Percentiles rank a stretch among this genome's conserved stretches.
Evolutionary conservation across 176 grass and related monocot species (phyloP).

Genomic region (Metroxylon sagu): DNA sequence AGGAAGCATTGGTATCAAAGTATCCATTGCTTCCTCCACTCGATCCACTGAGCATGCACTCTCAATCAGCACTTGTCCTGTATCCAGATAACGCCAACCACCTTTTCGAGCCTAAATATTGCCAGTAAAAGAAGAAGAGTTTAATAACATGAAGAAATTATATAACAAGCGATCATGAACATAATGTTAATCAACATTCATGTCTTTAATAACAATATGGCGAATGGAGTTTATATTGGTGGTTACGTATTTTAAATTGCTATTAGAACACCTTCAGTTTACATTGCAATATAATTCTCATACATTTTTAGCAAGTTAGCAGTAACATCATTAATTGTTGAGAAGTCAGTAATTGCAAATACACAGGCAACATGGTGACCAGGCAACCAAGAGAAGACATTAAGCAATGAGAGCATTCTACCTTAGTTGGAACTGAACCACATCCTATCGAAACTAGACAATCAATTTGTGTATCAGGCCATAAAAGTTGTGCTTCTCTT

Average conservation of each 20-base stretch:
- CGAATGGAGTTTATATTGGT: no score
- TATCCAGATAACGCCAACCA: constrained; percentile 97
- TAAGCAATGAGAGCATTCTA: constrained; percentile 30
- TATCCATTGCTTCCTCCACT: constrained; percentile 91
- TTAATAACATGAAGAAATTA: neutral
- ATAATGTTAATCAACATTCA: no score
- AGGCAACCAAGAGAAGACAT: no score
- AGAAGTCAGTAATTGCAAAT: no score
- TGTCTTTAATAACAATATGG: no score
- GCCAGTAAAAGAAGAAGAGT: neutral
- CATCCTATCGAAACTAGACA: constrained; percentile 92
- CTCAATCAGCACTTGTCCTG: constrained; percentile 96
- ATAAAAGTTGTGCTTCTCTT: constrained; percentile 95
- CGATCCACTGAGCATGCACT: constrained; percentile 91
- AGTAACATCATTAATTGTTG: no score
- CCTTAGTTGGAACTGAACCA: constrained; percentile 91
- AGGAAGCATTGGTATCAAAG: constrained; percentile 89
- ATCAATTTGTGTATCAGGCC: constrained; percentile 94
- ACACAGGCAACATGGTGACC: no score
- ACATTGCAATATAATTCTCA: no score
- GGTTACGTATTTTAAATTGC: no score
- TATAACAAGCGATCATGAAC: neutral
- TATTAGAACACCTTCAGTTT: no score
- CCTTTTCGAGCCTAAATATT: constrained; percentile 71
- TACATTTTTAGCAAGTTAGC: no score